Evolutionary conservation across 495 filamentous ascomycete species (phyloP).

Genomic region (Aspergillus cavernicola): DNA sequence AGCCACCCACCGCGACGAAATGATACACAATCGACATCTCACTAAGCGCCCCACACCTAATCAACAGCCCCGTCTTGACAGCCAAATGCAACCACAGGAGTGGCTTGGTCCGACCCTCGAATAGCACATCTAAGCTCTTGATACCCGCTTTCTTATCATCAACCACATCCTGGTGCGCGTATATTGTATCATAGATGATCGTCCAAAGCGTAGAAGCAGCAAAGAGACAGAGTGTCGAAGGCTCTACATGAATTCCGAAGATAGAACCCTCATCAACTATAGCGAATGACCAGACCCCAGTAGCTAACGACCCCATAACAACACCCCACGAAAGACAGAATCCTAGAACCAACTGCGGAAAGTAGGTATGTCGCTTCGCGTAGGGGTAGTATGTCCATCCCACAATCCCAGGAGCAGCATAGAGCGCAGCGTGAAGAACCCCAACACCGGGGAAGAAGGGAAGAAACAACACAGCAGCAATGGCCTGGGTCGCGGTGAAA

Average conservation of each 20-base stretch:
- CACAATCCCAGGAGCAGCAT: neutral
- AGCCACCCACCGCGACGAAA: no score
- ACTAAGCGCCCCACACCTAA: no score
- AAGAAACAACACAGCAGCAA: conserved; percentile 19
- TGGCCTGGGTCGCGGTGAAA: conserved; percentile 18
- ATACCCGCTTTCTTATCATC: conserved; percentile 33
- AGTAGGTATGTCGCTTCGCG: conserved; percentile 39
- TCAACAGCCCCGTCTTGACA: neutral
- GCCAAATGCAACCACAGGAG: neutral
- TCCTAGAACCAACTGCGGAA: conserved; percentile 38
- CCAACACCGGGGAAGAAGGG: conserved; percentile 15
- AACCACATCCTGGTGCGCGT: conserved; percentile 38
- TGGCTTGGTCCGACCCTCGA: neutral
- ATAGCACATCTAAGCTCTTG: conserved; percentile 33
- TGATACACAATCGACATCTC: no score
- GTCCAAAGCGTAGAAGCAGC: conserved; percentile 24
- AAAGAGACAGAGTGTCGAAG: conserved; percentile 15
- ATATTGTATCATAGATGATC: conserved; percentile 40
- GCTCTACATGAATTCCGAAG: neutral
- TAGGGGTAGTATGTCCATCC: conserved; percentile 20
- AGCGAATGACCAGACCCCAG: conserved; percentile 25
- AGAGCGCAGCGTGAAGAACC: neutral
- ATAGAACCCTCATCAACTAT: neutral
- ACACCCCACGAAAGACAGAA: conserved; percentile 20
- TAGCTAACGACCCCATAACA: conserved; percentile 23